Percentiles rank a stretch among this genome's conserved stretches.
These are phyloP conservation scores for Aureobasidium sp. DNA, from an alignment of 2,329 filamentous ascomycete genomes.

Conservation along the genomic window DNA sequence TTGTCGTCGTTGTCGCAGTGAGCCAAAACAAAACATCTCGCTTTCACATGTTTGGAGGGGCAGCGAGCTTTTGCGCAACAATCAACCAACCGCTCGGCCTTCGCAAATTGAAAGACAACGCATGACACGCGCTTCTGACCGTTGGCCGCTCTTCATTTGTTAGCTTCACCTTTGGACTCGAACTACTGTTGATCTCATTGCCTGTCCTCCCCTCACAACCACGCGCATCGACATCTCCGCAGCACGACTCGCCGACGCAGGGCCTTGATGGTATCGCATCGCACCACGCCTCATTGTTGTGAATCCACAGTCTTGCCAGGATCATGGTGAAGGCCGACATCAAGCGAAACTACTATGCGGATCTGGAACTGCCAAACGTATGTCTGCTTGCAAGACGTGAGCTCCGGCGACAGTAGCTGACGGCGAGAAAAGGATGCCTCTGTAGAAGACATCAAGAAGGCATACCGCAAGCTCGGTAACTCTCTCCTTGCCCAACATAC, in stretches of 20 bases:
- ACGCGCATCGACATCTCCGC: neutral
- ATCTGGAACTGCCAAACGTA: slow-evolving; percentile 58
- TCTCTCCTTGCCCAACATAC: neutral
- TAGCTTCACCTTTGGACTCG: neutral
- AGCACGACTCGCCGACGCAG: neutral
- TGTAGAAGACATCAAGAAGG: slow-evolving; percentile 70
- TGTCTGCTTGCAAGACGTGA: neutral
- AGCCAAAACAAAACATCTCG: neutral
- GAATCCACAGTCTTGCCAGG: slow-evolving; percentile 12
- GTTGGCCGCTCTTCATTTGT: neutral
- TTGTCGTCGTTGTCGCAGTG: neutral
- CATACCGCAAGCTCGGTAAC: slow-evolving; percentile 73
- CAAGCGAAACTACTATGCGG: slow-evolving; percentile 68
- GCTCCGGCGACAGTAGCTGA: neutral
- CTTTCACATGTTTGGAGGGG: slow-evolving; percentile 13
- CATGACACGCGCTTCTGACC: slow-evolving; percentile 5
- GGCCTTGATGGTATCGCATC: slow-evolving; percentile 7
- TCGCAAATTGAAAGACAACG: neutral
- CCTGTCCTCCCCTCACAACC: neutral
- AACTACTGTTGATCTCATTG: neutral
- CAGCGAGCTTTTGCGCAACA: slow-evolving; percentile 9
- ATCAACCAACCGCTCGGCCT: neutral
- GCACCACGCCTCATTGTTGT: neutral
- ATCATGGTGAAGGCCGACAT: slow-evolving; percentile 29
- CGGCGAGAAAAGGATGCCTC: slow-evolving; percentile 44